Evolutionary conservation across 2,329 filamentous ascomycete species (phyloP), one percentile per base, ranked within the genome.

Genomic region (Lasiodiplodia sp.): DNA sequence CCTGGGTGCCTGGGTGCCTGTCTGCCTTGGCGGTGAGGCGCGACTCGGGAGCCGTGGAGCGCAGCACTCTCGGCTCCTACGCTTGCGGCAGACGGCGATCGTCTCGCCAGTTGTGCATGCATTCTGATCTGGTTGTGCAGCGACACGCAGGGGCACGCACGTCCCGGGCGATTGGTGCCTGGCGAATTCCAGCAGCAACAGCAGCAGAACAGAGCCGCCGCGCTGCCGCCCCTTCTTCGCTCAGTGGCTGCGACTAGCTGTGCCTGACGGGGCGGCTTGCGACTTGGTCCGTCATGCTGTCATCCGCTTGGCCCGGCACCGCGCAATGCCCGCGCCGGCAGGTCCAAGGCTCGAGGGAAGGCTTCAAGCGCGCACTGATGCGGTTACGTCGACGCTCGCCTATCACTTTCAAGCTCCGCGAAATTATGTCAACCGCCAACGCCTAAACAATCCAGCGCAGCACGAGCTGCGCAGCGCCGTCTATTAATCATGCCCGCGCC

Each of bases 341-440:
- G 47, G 28, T 38, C 37, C 47, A 49, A 34, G 58, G 57, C 44
- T 23, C 28, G 23, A 23, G 60, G 60, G 55, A 57, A 57, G 55
- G 55, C 55, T 38, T 28, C 40, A 21, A 49, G 60, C 47, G 60
- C 25, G 60, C 49, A 66, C 63, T 56, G 63, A 66, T 66, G 51
- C 52, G 40, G 65, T 67, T 67, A 67, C 65, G 55, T 67, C 55
- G 65, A 57, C 65, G 53, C 53, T 67, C 65, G 65, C 53, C 65
- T 67, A 67, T 67, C 65, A 67, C 65, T 58, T 37, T 58, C 65
- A 52, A 58, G 65, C 53, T 58, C 66, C 37, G 66, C 66, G 66
- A 63, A 63, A 68, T 68, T 63, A 63, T 63, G 56, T 68, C 57
- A 53, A 68, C 66, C 49, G 66, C 66, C 56, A 62, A 60, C 55